Percentiles rank a stretch among this genome's conserved stretches.
Conservation (phyloP, 2,329 filamentous ascomycete genomes). For the Sarocladium brachiariae region DNA sequence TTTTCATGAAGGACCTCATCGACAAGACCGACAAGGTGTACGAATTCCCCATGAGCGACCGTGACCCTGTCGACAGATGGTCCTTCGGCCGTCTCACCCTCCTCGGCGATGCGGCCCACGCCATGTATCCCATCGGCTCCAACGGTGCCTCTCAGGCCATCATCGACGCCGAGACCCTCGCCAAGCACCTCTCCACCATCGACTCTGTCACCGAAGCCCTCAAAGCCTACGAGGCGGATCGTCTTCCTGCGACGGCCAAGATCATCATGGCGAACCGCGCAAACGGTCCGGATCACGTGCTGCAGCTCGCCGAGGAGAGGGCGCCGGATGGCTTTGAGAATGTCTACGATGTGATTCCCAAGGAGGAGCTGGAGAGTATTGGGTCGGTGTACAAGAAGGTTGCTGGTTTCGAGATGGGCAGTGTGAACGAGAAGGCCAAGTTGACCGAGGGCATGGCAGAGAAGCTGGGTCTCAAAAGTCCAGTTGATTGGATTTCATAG, state of each 20-base stretch:
- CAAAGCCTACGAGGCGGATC: constrained; percentile 4
- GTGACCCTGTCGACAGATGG: constrained; percentile 3
- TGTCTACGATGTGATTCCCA: constrained; percentile 4
- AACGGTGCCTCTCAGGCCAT: constrained; percentile 6
- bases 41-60: constrained; percentile 8
- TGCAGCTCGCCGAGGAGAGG: constrained; percentile 3
- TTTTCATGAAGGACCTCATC: constrained; percentile 1
- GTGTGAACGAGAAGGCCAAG: constrained; percentile 2
- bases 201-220: neutral
- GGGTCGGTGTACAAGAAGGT: constrained; percentile 5
- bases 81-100: neutral
- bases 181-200: neutral
- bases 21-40: constrained; percentile 4
- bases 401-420: constrained; percentile 1
- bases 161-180: constrained; percentile 8
- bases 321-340: constrained; percentile 2
- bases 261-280: constrained; percentile 9
- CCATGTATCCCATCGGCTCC: constrained; percentile 7
- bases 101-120: constrained; percentile 5
- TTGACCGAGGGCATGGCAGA: neutral
- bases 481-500: constrained; percentile 6
- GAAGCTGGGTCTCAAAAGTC: neutral
- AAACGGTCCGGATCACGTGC: neutral
- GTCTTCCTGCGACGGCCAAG: constrained; percentile 1
- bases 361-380: constrained; percentile 6